Base-by-base conservation (phyloP, 148 eudicot genomes). In the Rhododendron vialii region DNA sequence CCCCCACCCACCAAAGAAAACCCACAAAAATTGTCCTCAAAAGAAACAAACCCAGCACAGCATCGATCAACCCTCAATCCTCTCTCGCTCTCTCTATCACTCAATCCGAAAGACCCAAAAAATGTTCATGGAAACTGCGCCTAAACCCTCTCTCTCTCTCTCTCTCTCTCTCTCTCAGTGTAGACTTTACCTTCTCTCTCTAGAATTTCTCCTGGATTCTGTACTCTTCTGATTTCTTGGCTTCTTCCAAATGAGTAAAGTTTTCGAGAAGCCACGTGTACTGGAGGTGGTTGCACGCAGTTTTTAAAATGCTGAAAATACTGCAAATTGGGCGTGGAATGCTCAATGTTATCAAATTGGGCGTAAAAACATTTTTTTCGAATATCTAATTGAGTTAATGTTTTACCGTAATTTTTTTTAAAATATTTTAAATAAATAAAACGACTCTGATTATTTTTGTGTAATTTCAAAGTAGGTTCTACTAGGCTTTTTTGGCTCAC, bases 211-310 rank as follows among this genome's bases (percentile, higher is more conserved):
- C 78, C 61, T 22, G 83, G 80, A 0, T 63, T 83, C 82, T 33
- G n/a, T 10, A 24, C 45, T 20, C 73, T 78, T 78, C 51, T 12
- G 45, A 61, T 83, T 51, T 69, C 12, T 33, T 63, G 55, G 30
- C 73, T 36, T 38, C 48, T 71, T 59, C 36, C 18, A 28, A 71
- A 13, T 71, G 76, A 71, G 76, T 71, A 71, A 59, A 80, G 28
- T 57, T 57, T n/a, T 82, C 67, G 35, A 78, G 41, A 61, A 59
- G 88, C 85, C 90, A 83, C 90, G 90, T 86, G 67, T 76, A 71
- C 82, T 9, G 43, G 45, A 47, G 83, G 84, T 69, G 82, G 83
- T 69, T 81, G 84, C 85, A 86, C 77, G 48, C 48, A 18, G 51
- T 28, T 57, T 43, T 43, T 0, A 20, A 36, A 65, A 65, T 65